A percentile compares a stretch with the other conserved stretches of the same genome.
phyloP scores from a whole-genome alignment of 1,284 basidiomycete species.

The Apiotrichum porosum region DNA sequence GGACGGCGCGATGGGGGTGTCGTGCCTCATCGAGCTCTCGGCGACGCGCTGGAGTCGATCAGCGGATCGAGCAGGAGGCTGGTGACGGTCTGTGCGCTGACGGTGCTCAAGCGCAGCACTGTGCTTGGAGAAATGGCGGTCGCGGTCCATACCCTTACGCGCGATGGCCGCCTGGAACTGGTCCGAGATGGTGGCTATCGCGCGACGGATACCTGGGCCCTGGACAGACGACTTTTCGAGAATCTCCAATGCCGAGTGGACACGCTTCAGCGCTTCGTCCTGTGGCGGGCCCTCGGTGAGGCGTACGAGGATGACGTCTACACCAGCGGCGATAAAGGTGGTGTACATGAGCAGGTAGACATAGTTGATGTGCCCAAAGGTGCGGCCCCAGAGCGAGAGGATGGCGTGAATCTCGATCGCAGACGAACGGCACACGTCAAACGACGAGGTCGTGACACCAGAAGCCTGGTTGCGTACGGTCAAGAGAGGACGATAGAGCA shows the following conservation, averaged over 20 bases:
- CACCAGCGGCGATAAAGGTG: slow-evolving; percentile 21
- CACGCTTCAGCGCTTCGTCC: slow-evolving; percentile 21
- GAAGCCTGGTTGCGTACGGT: slow-evolving; percentile 15
- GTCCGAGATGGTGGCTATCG: slow-evolving; percentile 16
- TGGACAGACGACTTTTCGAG: slow-evolving; percentile 22
- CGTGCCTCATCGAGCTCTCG: neutral
- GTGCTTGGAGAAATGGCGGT: no score
- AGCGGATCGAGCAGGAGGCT: no score
- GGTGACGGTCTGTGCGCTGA: neutral
- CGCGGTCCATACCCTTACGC: neutral
- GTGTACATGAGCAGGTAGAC: slow-evolving; percentile 25
- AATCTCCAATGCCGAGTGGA: slow-evolving; percentile 17
- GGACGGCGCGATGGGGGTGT: neutral
- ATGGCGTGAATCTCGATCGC: slow-evolving; percentile 23
- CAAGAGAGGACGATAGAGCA: slow-evolving; percentile 23
- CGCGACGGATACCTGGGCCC: slow-evolving; percentile 19
- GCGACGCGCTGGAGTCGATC: neutral
- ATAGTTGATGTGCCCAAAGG: slow-evolving; percentile 25
- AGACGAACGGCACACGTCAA: slow-evolving; percentile 20
- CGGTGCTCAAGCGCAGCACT: neutral
- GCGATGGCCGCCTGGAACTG: slow-evolving; percentile 19
- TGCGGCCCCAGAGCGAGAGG: slow-evolving; percentile 20
- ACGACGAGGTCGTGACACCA: slow-evolving; percentile 13
- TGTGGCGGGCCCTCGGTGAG: slow-evolving; percentile 7
- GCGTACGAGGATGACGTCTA: slow-evolving; percentile 17